Conservation (phyloP, 2,329 filamentous ascomycete species). For the Trichoderma aggressivum region DNA sequence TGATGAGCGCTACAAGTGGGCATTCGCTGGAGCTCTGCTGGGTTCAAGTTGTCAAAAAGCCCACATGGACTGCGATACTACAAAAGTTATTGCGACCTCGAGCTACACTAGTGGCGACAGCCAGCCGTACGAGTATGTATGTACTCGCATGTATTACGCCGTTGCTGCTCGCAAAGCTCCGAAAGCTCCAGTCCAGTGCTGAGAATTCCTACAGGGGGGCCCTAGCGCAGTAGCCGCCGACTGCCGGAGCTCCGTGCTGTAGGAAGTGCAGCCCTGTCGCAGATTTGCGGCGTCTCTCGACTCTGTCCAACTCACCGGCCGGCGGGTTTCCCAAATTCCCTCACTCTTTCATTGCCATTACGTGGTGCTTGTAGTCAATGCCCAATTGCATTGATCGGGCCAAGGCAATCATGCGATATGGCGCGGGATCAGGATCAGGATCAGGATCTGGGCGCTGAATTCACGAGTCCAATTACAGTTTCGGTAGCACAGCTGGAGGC, state of each 20-base stretch:
- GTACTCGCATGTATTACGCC: not conserved
- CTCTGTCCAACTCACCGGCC: not conserved
- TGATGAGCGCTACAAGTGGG: not conserved
- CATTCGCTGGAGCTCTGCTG: not conserved
- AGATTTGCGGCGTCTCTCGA: not conserved
- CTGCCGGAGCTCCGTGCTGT: constrained; percentile 15
- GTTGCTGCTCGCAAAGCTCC: constrained; percentile 9
- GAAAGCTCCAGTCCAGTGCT: not conserved
- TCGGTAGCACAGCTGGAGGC: not conserved
- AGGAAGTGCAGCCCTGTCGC: not conserved
- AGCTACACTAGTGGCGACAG: not conserved
- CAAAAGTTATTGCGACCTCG: not conserved
- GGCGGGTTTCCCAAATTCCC: constrained; percentile 12
- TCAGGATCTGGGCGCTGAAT: not conserved
- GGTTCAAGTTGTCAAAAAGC: not conserved
- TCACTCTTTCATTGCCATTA: constrained; percentile 11
- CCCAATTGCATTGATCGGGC: not conserved
- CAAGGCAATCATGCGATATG: not conserved
- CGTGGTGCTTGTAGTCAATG: constrained; percentile 12
- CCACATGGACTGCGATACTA: not conserved
- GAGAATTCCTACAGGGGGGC: not conserved
- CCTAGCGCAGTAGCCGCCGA: constrained; percentile 11
- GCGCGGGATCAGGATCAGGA: not conserved
- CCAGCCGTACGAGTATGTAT: not conserved
- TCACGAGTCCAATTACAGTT: not conserved